A percentile compares a stretch with the other conserved stretches of the same genome.
phyloP scores from a whole-genome alignment of 768 basidiomycete genomes.

The Suillus hirtellus region DNA sequence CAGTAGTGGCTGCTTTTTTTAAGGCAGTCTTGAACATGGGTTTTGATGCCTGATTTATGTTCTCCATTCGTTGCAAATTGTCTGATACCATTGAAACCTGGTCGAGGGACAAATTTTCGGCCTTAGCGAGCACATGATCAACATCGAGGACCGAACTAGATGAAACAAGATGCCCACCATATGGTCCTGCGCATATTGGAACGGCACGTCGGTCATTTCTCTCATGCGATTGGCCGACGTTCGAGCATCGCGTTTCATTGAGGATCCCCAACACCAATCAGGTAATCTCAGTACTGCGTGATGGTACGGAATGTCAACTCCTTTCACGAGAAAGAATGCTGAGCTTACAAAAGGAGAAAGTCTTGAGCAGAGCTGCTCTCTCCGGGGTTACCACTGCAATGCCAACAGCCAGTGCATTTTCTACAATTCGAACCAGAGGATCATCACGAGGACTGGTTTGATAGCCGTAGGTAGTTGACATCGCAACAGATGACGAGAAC shows the following conservation, averaged over 20 bases:
- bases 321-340: slow-evolving; percentile 1
- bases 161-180: slow-evolving; percentile 8
- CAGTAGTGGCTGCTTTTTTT: slow-evolving; percentile 14
- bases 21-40: slow-evolving; percentile 10
- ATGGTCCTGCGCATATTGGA: slow-evolving; percentile 9
- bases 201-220: slow-evolving; percentile 7
- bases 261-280: slow-evolving; percentile 17
- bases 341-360: slow-evolving; percentile 13
- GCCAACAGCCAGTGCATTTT: not conserved
- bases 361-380: slow-evolving; percentile 2
- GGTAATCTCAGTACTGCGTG: slow-evolving; percentile 14
- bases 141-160: not conserved
- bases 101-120: not conserved
- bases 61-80: slow-evolving; percentile 18
- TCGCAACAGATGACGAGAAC: slow-evolving; percentile 2
- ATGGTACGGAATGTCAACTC: not conserved
- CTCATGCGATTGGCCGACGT: not conserved
- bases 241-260: slow-evolving; percentile 12
- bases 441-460: slow-evolving; percentile 6
- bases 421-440: slow-evolving; percentile 5
- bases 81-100: slow-evolving; percentile 15
- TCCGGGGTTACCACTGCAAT: not conserved
- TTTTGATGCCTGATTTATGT: slow-evolving; percentile 9
- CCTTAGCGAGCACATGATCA: not conserved
- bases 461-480: slow-evolving; percentile 9